Percentiles rank a stretch among this genome's conserved stretches.
Conservation (phyloP, 495 filamentous ascomycete genomes). For the Staphylotrichum longicolle region DNA sequence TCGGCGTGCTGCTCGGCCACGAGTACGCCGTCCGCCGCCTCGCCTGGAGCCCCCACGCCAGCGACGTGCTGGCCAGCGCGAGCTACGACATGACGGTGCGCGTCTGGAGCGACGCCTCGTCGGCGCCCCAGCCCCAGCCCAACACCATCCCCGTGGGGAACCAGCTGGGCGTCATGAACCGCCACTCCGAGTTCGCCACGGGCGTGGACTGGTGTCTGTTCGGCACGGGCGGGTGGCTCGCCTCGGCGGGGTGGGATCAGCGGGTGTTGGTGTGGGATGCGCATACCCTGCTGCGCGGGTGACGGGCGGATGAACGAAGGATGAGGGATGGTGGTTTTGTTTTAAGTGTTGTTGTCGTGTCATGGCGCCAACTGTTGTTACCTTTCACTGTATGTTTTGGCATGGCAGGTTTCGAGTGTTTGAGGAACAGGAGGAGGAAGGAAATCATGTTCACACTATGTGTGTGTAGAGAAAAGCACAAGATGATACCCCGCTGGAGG, state of each 20-base stretch:
- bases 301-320: not conserved
- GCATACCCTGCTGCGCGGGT: constrained; percentile 40
- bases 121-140: constrained; percentile 34
- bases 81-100: constrained; percentile 98
- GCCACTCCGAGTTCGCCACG: constrained; percentile 94
- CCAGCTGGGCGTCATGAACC: constrained; percentile 82
- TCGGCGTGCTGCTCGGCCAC: constrained; percentile 73
- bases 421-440: not conserved
- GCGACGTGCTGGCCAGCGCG: constrained; percentile 77
- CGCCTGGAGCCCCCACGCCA: constrained; percentile 87
- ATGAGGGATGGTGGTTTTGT: not conserved
- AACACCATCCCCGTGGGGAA: constrained; percentile 50
- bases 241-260: constrained; percentile 92
- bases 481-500: constrained; percentile 24
- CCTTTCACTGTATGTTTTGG: not conserved
- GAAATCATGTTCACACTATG: not conserved
- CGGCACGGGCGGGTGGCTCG: constrained; percentile 92
- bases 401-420: not conserved
- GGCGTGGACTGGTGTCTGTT: constrained; percentile 98
- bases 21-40: constrained; percentile 84
- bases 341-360: no score
- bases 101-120: constrained; percentile 80
- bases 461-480: not conserved
- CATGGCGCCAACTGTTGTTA: not conserved
- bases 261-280: constrained; percentile 90